Conservation (phyloP, 1,139 yeast genomes). For the Yamadazyma sp. region DNA sequence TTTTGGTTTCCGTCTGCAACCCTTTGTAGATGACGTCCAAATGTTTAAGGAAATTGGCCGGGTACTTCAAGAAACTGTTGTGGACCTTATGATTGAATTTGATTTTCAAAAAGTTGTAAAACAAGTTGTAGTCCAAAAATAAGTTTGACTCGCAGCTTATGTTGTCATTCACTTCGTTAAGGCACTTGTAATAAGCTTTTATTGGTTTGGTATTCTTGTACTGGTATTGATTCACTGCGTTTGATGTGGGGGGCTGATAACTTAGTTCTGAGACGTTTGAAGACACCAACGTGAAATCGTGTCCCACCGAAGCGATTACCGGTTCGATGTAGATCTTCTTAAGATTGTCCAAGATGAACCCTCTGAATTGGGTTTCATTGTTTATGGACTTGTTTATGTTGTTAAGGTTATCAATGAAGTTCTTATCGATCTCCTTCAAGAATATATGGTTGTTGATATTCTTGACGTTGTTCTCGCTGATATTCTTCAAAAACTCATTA, state of each 20-base stretch:
- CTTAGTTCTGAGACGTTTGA: constrained; percentile 30
- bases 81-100: constrained; percentile 28
- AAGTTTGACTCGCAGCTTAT: constrained; percentile 22
- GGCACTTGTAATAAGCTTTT: constrained; percentile 25
- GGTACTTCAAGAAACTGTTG: constrained; percentile 18
- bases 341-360: constrained; percentile 35
- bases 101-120: constrained; percentile 26
- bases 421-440: constrained; percentile 36
- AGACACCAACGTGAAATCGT: constrained; percentile 32
- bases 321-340: constrained; percentile 42
- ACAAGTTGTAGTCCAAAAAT: constrained; percentile 27
- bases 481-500: constrained; percentile 32
- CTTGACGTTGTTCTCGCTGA: constrained; percentile 22
- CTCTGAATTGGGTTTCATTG: constrained; percentile 38
- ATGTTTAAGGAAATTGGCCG: constrained; percentile 16
- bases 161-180: constrained; percentile 17
- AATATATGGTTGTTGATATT: constrained; percentile 33
- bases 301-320: constrained; percentile 34
- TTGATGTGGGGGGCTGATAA: constrained; percentile 11
- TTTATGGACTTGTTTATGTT: constrained; percentile 21
- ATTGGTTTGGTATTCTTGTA: constrained; percentile 27
- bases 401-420: constrained; percentile 30
- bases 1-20: constrained; percentile 17
- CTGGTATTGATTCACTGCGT: constrained; percentile 16
- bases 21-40: constrained; percentile 18